Evolutionary conservation across 2,329 filamentous ascomycete species (phyloP).

Genomic region (Ceratocystiopsis minuta): DNA sequence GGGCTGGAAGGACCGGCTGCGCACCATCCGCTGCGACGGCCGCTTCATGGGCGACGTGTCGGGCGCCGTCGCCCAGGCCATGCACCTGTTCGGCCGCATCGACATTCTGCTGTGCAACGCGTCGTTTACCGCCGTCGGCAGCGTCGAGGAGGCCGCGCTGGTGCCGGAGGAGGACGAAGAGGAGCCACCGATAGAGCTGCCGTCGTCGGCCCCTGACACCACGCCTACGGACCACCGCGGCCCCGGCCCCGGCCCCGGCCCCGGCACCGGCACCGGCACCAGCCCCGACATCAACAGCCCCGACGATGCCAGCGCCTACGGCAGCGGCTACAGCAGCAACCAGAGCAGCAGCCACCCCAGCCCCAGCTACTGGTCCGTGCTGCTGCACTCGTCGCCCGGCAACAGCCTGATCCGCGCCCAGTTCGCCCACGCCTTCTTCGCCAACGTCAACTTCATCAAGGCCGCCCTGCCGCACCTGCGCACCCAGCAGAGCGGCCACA

Average conservation of each 20-base stretch:
- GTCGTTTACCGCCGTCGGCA: constrained; percentile 75
- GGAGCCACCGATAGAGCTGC: too few relatives aligned
- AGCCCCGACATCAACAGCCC: too few relatives aligned
- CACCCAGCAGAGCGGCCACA: constrained; percentile 66
- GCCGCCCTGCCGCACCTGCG: constrained; percentile 67
- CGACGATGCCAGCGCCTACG: too few relatives aligned
- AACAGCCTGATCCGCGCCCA: constrained; percentile 72
- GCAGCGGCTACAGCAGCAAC: too few relatives aligned
- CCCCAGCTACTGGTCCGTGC: too few relatives aligned
- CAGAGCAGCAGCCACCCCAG: too few relatives aligned
- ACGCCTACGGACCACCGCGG: constrained; percentile 13
- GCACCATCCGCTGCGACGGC: constrained; percentile 45
- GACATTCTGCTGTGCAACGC: constrained; percentile 85
- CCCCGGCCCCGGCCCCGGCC: neutral
- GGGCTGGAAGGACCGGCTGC: constrained; percentile 65
- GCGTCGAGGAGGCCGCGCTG: constrained; percentile 59
- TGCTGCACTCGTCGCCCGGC: constrained; percentile 21
- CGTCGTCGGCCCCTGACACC: too few relatives aligned
- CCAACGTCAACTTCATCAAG: constrained; percentile 90
- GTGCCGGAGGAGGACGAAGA: too few relatives aligned
- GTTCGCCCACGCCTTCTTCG: constrained; percentile 90
- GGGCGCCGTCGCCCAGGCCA: constrained; percentile 70
- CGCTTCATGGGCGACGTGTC: constrained; percentile 53
- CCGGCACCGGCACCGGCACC: too few relatives aligned
- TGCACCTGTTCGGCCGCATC: constrained; percentile 66